Evolutionary conservation across 2,329 filamentous ascomycete genomes (phyloP).

Genomic region (Coleophoma cylindrospora): DNA sequence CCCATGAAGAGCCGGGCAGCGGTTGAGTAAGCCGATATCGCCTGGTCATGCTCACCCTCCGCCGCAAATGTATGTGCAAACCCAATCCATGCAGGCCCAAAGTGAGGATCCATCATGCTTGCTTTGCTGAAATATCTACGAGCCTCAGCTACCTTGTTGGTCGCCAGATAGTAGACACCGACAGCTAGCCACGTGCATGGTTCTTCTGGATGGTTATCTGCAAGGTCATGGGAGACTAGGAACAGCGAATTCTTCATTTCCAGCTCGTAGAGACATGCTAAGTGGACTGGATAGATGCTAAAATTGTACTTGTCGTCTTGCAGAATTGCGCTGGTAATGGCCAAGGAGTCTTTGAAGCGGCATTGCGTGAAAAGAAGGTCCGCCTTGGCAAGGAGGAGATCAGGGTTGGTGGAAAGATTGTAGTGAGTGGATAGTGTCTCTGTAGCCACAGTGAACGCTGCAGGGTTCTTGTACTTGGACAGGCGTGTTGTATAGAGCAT

Average conservation of each 20-base stretch:
- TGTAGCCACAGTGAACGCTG: slow-evolving; percentile 76
- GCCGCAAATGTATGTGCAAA: slow-evolving; percentile 98
- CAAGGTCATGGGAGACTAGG: slow-evolving; percentile 85
- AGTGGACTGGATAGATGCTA: slow-evolving; percentile 79
- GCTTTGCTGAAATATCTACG: slow-evolving; percentile 96
- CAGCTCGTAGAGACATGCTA: slow-evolving; percentile 87
- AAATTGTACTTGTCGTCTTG: slow-evolving; percentile 86
- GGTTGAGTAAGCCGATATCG: slow-evolving; percentile 95
- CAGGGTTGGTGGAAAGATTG: slow-evolving; percentile 77
- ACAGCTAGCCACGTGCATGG: slow-evolving; percentile 92
- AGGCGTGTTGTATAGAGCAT: slow-evolving; percentile 94
- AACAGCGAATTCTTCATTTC: slow-evolving; percentile 84
- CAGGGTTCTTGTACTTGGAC: slow-evolving; percentile 89
- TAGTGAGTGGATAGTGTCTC: slow-evolving; percentile 94
- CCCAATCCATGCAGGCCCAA: slow-evolving; percentile 96
- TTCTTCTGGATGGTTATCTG: slow-evolving; percentile 86
- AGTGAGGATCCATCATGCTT: slow-evolving; percentile 95
- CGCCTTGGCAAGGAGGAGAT: slow-evolving; percentile 83
- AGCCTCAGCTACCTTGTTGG: slow-evolving; percentile 85
- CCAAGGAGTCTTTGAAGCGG: slow-evolving; percentile 81
- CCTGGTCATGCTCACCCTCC: slow-evolving; percentile 96
- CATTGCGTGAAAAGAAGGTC: slow-evolving; percentile 94
- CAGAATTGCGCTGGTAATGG: slow-evolving; percentile 78
- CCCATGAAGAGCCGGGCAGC: slow-evolving; percentile 94
- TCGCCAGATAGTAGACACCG: slow-evolving; percentile 89